Evolutionary conservation across 345 rosid genomes (phyloP).

Genomic region (Eucalyptus viminalis): DNA sequence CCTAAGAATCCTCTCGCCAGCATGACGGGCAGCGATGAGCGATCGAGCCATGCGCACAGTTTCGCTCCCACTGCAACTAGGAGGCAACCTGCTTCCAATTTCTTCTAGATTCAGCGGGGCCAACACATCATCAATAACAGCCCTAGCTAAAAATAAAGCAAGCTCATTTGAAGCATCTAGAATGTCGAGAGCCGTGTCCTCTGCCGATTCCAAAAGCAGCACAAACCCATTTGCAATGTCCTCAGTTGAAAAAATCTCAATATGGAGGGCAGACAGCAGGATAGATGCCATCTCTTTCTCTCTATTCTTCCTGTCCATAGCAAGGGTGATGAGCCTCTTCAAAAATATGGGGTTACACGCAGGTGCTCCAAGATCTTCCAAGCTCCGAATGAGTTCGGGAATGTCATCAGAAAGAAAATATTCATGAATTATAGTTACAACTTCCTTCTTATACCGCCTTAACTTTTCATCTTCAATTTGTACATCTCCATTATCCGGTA

Average conservation of each 20-base stretch:
- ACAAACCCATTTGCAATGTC: constrained; percentile 87
- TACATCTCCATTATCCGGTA: constrained; percentile 22
- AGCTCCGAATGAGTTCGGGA: constrained; percentile 83
- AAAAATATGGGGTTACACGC: constrained; percentile 70
- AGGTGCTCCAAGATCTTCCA: constrained; percentile 72
- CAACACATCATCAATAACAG: constrained; percentile 92
- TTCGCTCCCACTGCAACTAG: constrained; percentile 75
- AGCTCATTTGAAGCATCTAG: constrained; percentile 96
- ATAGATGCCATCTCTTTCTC: constrained; percentile 99
- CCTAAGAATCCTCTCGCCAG: constrained; percentile 94
- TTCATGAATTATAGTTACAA: constrained; percentile 75
- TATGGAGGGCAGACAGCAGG: constrained; percentile 85
- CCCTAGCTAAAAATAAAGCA: constrained; percentile 90
- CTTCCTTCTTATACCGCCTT: constrained; percentile 65
- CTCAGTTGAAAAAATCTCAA: constrained; percentile 87
- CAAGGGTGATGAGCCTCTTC: constrained; percentile 87
- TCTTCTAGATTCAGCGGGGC: constrained; percentile 91
- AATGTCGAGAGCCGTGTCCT: constrained; percentile 92
- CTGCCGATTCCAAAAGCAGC: constrained; percentile 91
- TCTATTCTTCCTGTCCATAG: constrained; percentile 95
- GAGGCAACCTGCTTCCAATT: constrained; percentile 62
- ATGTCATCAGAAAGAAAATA: constrained; percentile 97
- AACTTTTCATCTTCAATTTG: constrained; percentile 35
- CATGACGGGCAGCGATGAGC: constrained; percentile 83
- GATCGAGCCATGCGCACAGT: constrained; percentile 72